Conservation (phyloP, 768 basidiomycete genomes). For the Tricholoma sp. region DNA sequence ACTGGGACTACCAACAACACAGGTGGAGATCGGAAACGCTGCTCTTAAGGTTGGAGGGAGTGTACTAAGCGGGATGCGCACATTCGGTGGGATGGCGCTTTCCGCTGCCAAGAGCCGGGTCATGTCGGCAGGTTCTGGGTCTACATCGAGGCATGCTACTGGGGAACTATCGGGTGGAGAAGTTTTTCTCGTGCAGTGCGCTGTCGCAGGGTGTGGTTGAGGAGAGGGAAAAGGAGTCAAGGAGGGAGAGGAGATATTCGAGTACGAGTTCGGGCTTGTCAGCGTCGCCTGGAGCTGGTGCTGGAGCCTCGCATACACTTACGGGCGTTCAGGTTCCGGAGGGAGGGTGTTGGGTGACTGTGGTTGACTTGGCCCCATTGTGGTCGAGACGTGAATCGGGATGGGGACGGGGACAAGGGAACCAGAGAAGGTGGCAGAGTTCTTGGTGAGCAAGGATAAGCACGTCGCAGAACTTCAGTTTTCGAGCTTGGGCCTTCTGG, state of each 20-base stretch:
- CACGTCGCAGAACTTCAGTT: conserved; percentile 45
- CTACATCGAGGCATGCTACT: conserved; percentile 36
- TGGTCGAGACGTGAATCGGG: conserved; percentile 15
- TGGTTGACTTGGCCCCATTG: conserved; percentile 47
- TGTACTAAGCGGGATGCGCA: conserved; percentile 59
- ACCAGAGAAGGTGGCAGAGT: too few relatives aligned
- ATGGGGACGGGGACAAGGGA: conserved; percentile 37
- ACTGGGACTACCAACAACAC: conserved; percentile 23
- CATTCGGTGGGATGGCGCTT: conserved; percentile 56
- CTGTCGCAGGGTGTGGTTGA: conserved; percentile 34
- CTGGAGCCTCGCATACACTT: not conserved
- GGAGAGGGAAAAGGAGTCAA: conserved; percentile 8
- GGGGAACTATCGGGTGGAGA: conserved; percentile 9
- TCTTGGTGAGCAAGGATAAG: conserved; percentile 41
- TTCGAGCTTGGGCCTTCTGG: conserved; percentile 26
- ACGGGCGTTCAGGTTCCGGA: not conserved
- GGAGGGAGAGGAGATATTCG: conserved; percentile 21
- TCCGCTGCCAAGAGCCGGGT: too few relatives aligned
- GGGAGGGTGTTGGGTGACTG: conserved; percentile 33
- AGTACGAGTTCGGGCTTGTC: not conserved
- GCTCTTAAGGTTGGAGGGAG: conserved; percentile 57
- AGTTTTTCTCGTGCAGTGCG: conserved; percentile 58
- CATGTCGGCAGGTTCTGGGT: conserved; percentile 5
- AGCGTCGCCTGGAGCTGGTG: conserved; percentile 7
- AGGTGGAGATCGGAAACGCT: conserved; percentile 46